Evolutionary conservation across 257 asterid species (phyloP), one percentile per base, ranked within the genome.

Genomic region (Voacanga thouarsii): DNA sequence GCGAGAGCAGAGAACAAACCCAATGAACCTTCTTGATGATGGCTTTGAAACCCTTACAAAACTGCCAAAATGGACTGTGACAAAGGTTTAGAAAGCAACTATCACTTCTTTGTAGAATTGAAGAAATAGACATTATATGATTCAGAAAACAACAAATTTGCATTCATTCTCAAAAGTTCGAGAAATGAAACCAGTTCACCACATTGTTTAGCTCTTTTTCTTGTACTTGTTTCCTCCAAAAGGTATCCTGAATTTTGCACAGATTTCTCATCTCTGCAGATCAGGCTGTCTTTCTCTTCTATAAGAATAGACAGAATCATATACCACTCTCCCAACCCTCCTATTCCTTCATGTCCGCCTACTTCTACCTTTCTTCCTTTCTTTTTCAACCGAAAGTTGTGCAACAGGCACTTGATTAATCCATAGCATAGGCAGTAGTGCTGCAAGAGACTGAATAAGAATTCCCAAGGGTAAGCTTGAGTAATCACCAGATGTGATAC

Each of bases 401-500:
- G 83, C 70, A 57, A 12, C 64, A 7, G 97, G 94, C 66, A 92
- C 87, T 39, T 61, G 78, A 50, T 79, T 70, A 49, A 92, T 89
- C 97, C 96, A 91, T 41, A 59, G 26, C 44, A 94, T 75, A 0
- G 98, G 97, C 78, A 94, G 80, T 37, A 92, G 64, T 19, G 98
- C 97, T 0, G 90, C 91, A 37, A 89, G 67, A 80, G 86, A 90
- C 86, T 94, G 98, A 51, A 92, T 78, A 67, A 85, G 12, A 55
- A 92, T 92, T 59, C 98, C 98, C 12, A 78, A 26, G 28, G 96
- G 91, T 21, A 94, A 91, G 71, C 82, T 84, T 5, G 95, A 87
- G 86, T 89, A 94, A 79, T 92, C 85, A 18, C 88, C 86, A 7
- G 85, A 80, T 0, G 90, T 86, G 82, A 91, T 80, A 19, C 98